Evolutionary conservation across 345 rosid genomes (phyloP).

Genomic region (Trapa bicornis): DNA sequence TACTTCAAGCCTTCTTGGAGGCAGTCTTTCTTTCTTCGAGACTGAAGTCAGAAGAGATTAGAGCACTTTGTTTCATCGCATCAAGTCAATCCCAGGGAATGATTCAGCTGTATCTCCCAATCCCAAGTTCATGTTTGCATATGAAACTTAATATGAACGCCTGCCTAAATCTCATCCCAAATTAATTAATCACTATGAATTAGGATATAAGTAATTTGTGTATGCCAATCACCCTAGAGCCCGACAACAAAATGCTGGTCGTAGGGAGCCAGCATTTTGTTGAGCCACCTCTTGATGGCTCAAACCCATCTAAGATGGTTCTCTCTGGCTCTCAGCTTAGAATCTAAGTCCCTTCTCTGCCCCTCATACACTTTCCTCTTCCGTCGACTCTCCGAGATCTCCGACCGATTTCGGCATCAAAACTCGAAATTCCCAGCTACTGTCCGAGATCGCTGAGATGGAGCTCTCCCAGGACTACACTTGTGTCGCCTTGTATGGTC

Average conservation of each 20-base stretch:
- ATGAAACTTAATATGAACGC: no score
- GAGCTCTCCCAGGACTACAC: constrained; percentile 91
- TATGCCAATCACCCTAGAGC: neutral
- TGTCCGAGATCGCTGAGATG: constrained; percentile 30
- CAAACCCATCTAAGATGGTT: constrained; percentile 35
- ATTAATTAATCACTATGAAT: no score
- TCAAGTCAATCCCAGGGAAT: no score
- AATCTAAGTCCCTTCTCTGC: constrained; percentile 55
- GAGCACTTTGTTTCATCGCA: neutral
- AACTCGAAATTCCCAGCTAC: constrained; percentile 29
- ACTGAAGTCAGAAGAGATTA: neutral
- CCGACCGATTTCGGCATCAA: constrained; percentile 62
- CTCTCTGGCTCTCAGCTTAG: constrained; percentile 65
- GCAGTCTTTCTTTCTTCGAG: neutral
- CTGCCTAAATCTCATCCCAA: no score
- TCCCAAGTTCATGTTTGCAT: no score
- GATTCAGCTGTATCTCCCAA: no score
- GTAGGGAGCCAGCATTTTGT: constrained; percentile 36
- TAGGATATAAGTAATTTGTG: no score
- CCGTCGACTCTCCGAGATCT: constrained; percentile 34
- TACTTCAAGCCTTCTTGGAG: no score
- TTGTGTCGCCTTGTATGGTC: constrained; percentile 77
- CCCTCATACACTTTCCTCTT: constrained; percentile 16
- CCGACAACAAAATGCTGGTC: constrained; percentile 5
- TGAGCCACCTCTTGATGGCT: constrained; percentile 4